Percentiles rank a stretch among this genome's conserved stretches.
These are phyloP conservation scores for Termitomyces sp. DNA, from an alignment of 1,284 basidiomycete species.

Conservation along the genomic window DNA sequence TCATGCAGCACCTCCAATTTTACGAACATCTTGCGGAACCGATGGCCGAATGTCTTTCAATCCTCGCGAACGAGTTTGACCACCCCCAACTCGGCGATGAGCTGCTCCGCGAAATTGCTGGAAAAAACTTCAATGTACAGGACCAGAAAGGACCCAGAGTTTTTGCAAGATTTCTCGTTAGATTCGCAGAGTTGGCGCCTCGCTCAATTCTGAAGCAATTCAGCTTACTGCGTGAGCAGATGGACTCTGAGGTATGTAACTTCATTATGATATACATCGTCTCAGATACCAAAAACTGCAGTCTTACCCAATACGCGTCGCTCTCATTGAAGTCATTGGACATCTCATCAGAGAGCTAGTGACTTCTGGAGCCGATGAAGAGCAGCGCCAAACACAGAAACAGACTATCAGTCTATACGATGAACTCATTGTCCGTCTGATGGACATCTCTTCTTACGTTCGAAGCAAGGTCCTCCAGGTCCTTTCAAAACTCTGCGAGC, in stretches of 20 bases:
- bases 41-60: slow-evolving; percentile 85
- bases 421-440: slow-evolving; percentile 79
- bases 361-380: slow-evolving; percentile 47
- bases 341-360: slow-evolving; percentile 77
- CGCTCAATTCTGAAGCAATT: slow-evolving; percentile 89
- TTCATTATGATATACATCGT: neutral
- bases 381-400: slow-evolving; percentile 64
- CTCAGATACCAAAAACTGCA: slow-evolving; percentile 26
- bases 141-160: slow-evolving; percentile 87
- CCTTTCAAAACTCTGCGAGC: slow-evolving; percentile 65
- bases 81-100: slow-evolving; percentile 88
- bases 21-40: slow-evolving; percentile 93
- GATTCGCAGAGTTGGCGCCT: slow-evolving; percentile 80
- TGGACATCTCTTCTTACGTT: slow-evolving; percentile 90
- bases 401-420: slow-evolving; percentile 84
- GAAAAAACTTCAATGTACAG: slow-evolving; percentile 71
- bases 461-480: slow-evolving; percentile 84
- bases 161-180: slow-evolving; percentile 84
- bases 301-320: slow-evolving; percentile 96
- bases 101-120: slow-evolving; percentile 80
- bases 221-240: slow-evolving; percentile 75
- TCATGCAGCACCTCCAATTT: slow-evolving; percentile 91
- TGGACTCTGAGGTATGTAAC: slow-evolving; percentile 82
- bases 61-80: slow-evolving; percentile 85
- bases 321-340: slow-evolving; percentile 84